Evolutionary conservation across 2,329 filamentous ascomycete species (phyloP).

Genomic region (Lecanicillium sp.): DNA sequence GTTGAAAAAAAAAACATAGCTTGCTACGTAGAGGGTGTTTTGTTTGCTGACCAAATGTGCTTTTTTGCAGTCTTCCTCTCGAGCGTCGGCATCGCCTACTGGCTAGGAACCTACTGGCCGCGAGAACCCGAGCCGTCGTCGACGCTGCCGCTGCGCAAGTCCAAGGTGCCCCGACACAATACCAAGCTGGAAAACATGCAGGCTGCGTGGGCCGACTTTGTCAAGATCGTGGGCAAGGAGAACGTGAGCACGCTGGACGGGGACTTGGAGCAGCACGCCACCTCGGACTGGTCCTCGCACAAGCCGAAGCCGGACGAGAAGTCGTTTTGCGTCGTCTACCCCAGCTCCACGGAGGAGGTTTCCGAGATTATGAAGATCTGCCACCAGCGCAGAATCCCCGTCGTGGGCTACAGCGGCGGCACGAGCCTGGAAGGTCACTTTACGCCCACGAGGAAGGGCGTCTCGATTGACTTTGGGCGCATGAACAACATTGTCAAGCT

Average conservation of each 20-base stretch:
- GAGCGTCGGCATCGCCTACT: constrained; percentile 47
- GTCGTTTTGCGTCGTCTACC: constrained; percentile 68
- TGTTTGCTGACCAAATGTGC: too few relatives aligned
- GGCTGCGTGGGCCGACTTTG: constrained; percentile 63
- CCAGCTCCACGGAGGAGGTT: constrained; percentile 71
- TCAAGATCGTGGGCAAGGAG: constrained; percentile 54
- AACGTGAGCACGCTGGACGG: constrained; percentile 53
- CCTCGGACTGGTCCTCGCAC: constrained; percentile 58
- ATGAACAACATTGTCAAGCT: constrained; percentile 77
- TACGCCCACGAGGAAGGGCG: constrained; percentile 71
- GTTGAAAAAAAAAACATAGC: constrained; percentile 11
- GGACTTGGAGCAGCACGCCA: constrained; percentile 49
- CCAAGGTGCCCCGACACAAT: constrained; percentile 47
- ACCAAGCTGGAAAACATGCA: constrained; percentile 56
- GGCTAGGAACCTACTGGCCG: constrained; percentile 48
- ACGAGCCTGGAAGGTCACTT: constrained; percentile 89
- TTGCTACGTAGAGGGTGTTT: neutral
- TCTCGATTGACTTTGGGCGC: constrained; percentile 76
- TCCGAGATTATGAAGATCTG: constrained; percentile 85
- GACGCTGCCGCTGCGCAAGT: constrained; percentile 49
- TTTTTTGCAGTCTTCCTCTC: constrained; percentile 43
- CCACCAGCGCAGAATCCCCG: constrained; percentile 71
- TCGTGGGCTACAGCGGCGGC: constrained; percentile 80
- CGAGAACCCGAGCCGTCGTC: constrained; percentile 44
- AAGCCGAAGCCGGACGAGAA: constrained; percentile 37